Evolutionary conservation across 208 protist genomes (phyloP).

Genomic region (Crithidia expoeki): DNA sequence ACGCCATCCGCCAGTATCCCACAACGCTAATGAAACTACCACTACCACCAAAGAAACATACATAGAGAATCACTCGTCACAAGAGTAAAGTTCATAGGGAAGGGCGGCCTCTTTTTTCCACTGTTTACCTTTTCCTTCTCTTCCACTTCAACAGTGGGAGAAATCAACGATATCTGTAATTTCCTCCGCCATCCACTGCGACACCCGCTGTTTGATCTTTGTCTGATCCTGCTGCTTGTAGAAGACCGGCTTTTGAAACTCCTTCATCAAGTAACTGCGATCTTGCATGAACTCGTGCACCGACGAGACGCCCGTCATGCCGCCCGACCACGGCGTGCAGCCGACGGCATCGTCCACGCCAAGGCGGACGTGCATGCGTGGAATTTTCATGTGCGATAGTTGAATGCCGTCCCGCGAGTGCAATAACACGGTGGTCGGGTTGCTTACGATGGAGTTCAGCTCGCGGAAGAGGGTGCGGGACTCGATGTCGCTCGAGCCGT

Average conservation of each 20-base stretch:
- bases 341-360: constrained; percentile 76
- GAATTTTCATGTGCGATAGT: constrained; percentile 61
- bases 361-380: constrained; percentile 73
- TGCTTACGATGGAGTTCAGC: constrained; percentile 74
- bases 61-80: too few relatives aligned
- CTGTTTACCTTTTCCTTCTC: not conserved
- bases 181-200: constrained; percentile 65
- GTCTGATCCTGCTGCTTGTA: constrained; percentile 85
- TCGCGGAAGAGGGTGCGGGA: constrained; percentile 74
- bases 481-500: constrained; percentile 81
- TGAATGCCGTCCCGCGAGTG: constrained; percentile 63
- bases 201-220: constrained; percentile 72
- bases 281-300: constrained; percentile 87
- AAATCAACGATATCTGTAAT: constrained; percentile 85
- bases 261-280: constrained; percentile 73
- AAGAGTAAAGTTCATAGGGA: too few relatives aligned
- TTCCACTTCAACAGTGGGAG: constrained; percentile 49
- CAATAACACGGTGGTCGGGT: constrained; percentile 67
- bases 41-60: not conserved
- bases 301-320: constrained; percentile 62
- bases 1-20: not conserved
- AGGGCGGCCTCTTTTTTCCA: too few relatives aligned
- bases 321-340: constrained; percentile 81
- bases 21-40: not conserved
- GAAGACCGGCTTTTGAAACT: constrained; percentile 79